Conservation (phyloP, 495 filamentous ascomycete species). For the Penicillium antarcticum region DNA sequence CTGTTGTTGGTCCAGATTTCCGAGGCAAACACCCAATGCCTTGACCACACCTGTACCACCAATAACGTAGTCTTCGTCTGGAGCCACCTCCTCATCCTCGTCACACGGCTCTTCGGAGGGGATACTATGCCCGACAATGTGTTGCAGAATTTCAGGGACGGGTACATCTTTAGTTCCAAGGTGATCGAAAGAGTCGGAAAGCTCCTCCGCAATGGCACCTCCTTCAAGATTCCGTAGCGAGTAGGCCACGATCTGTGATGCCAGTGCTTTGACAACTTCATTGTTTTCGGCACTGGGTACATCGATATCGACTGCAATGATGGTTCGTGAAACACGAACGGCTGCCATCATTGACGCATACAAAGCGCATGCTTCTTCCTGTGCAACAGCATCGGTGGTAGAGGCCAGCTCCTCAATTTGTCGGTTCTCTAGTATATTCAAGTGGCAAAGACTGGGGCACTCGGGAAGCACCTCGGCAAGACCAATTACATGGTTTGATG, state of each 20-base stretch:
- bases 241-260: slow-evolving; percentile 90
- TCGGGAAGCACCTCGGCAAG: slow-evolving; percentile 89
- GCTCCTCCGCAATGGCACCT: slow-evolving; percentile 46
- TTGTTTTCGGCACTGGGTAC: slow-evolving; percentile 73
- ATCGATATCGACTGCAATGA: slow-evolving; percentile 91
- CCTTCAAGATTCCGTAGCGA: slow-evolving; percentile 86
- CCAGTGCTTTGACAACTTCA: slow-evolving; percentile 88
- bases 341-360: slow-evolving; percentile 91
- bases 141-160: slow-evolving; percentile 64
- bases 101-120: slow-evolving; percentile 47
- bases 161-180: slow-evolving; percentile 39
- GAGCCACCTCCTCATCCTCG: slow-evolving; percentile 67
- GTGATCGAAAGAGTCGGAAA: slow-evolving; percentile 30
- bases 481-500: slow-evolving; percentile 81
- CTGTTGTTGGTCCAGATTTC: slow-evolving; percentile 55
- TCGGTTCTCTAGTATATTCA: slow-evolving; percentile 85
- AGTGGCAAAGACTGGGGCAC: slow-evolving; percentile 73
- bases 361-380: slow-evolving; percentile 91
- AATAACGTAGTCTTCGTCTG: slow-evolving; percentile 93
- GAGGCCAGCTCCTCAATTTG: slow-evolving; percentile 64
- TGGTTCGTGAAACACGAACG: slow-evolving; percentile 73
- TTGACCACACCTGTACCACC: slow-evolving; percentile 95
- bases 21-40: slow-evolving; percentile 83
- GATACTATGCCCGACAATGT: slow-evolving; percentile 58
- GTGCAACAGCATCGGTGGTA: slow-evolving; percentile 62